Base-by-base conservation (phyloP, 169 alveolate genomes). In the Plasmodium vivax region DNA sequence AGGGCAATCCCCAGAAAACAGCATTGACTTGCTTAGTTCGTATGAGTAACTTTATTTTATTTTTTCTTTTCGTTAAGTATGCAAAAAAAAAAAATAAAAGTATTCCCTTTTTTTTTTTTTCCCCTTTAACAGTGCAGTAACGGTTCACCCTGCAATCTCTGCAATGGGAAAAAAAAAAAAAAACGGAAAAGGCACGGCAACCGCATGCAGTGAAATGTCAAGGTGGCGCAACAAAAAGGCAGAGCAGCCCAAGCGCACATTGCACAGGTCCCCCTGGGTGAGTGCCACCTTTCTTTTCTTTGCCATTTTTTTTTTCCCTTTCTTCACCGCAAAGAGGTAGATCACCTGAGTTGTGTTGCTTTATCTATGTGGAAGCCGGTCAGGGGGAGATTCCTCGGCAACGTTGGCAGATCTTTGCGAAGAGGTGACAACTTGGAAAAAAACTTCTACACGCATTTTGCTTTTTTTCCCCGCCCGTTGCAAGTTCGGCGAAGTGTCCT, bases 91-190 rank as follows among this genome's bases (percentile, higher is more conserved):
- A 47, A 47, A 47, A 47, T 12, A 47, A 47, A 47, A 12, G 14
- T 47, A 12, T 47, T 47, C 58, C 23, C 54, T 73, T 14, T 85
- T 75, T 19, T 30, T 16, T 23, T 75, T 51, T 85, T 73, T 12
- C 75, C 56, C 36, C 23, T 73, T 73, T 47, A 19, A 47, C 19
- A 47, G 4, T 0, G 58, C 58, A 47, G 58, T 10, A 85, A 3
- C 72, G n/a, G 32, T 62, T 51, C 12, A 38, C 27, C 9, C 32
- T 51, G 27, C 71, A 32, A 14, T 51, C n/a, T 82, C 19, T 30
- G 27, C 68, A 47, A 51, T 16, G 34, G 19, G 23, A 83, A 56
- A 56, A 82, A 82, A 82, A 82, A 30, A 41, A 82, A 58, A 82
- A 82, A 82, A 54, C 30, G 38, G 43, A 47, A 14, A 38, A 82